Base-by-base conservation (phyloP, 2,329 filamentous ascomycete species). In the Cordyceps javanica region DNA sequence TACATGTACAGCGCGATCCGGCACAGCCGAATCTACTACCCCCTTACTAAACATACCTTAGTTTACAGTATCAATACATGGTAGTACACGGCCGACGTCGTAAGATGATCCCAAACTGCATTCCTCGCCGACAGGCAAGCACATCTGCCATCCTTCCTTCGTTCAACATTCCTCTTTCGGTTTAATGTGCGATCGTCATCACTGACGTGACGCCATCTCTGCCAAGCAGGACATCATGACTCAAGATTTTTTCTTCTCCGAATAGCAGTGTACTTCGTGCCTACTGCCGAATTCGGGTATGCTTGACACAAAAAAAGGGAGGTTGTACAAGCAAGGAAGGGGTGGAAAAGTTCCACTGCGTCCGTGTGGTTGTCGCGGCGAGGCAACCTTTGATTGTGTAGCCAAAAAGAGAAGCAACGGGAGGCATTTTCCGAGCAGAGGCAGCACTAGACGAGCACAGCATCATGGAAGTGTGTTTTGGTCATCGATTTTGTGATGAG, bases 381-480 rank as follows among this genome's bases (percentile, higher is more conserved):
- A 39, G 8, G 38, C 50, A 28, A 26, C 25, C 9, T 41, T 50
- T 11, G 34, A 45, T 36, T 32, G 54, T 56, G 32, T 48, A 39
- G 41, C 52, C 42, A n/a, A 55, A 55, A 38, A 16, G 14, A 38
- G 8, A 14, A 21, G 41, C 30, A 8, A 28, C 52, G 52, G 52
- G n/a, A 55, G 48, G 32, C 30, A 26, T n/a, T 38, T 38, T 28
- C 46, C 55, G 46, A 38, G 46, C 38, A 42, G 21, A 11, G 46
- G 46, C 46, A 57, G 32, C 55, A 57, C 55, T 51, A 36, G 54
- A 57, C 39, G 28, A 51, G 46, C 19, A 44, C 55, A 34, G 10
- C 26, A 28, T 26, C n/a, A 8, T 23, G 52, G 9, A 30, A 28
- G n/a, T n/a, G n/a, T n/a, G n/a, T n/a, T n/a, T n/a, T n/a, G n/a